Evolutionary conservation across 768 basidiomycete species (phyloP), one percentile per base, ranked within the genome.

Genomic region (Panaeolus papilionaceus): DNA sequence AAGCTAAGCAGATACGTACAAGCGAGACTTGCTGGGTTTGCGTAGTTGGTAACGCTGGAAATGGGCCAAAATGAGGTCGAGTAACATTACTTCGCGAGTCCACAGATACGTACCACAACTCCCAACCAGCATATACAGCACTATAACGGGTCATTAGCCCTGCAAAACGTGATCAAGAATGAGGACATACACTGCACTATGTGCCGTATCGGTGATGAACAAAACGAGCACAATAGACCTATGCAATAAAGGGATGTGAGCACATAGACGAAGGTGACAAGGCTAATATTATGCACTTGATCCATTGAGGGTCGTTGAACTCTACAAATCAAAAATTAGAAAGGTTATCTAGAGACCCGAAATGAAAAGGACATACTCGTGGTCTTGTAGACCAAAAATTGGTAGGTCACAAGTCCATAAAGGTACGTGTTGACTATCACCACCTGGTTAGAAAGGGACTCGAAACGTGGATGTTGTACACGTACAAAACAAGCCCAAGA

Each of bases 341-440:
- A 37, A 65, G 38, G 33, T 4, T 63, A 66, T 47, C 45, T 61
- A 66, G 67, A 51, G 54, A 51, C 9, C 28, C 14, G 11, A 54
- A 51, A 64, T 23, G 18, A 63, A 69, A 58, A 33, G 42, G n/a
- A 70, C 76, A 23, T 54, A 79, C 79, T 77, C 26, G 79, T 76
- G 66, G 72, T 76, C 70, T 78, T 74, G 68, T 84, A 84, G 7
- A 74, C 69, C 7, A 77, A 75, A 68, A 84, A 84, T 66, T 83
- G 82, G 71, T 78, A 82, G 1, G 76, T 75, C 68, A 84, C 83
- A 12, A 83, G 74, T 0, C 83, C 83, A 66, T 80, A 83, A 12
- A 84, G 69, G 66, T 77, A 77, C 20, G 78, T 78, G 68, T 79
- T 79, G 62, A 79, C 75, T 72, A 69, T 42, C 16, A 28, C 20